Evolutionary conservation across 2,329 filamentous ascomycete species (phyloP).

Genomic region (Thielaviopsis ethacetica): DNA sequence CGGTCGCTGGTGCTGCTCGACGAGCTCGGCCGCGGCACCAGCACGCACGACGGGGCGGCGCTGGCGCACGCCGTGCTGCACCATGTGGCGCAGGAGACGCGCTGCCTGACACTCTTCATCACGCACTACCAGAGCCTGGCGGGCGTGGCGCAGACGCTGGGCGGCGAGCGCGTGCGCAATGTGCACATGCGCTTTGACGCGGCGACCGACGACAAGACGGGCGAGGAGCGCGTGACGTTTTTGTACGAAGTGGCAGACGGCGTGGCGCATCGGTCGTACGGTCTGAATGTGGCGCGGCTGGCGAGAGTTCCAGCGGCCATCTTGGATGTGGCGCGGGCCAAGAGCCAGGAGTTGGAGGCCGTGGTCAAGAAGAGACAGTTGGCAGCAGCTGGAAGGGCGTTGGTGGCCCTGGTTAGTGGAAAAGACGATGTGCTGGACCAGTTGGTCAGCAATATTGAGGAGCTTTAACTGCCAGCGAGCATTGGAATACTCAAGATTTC

Average conservation of each 20-base stretch:
- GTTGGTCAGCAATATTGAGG: conserved; percentile 39
- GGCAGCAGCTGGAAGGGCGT: conserved; percentile 3
- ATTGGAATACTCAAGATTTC: not conserved
- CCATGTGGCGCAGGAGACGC: conserved; percentile 58
- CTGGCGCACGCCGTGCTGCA: conserved; percentile 87
- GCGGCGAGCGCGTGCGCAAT: conserved; percentile 50
- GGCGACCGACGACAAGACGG: conserved; percentile 24
- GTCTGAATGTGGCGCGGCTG: conserved; percentile 77
- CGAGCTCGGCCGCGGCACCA: conserved; percentile 84
- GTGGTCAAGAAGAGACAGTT: conserved; percentile 49
- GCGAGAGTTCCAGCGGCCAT: conserved; percentile 65
- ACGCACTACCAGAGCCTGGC: conserved; percentile 90
- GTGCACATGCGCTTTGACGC: conserved; percentile 83
- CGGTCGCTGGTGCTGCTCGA: conserved; percentile 81
- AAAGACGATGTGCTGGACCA: conserved; percentile 31
- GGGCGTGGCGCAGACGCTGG: conserved; percentile 51
- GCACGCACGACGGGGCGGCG: conserved; percentile 88
- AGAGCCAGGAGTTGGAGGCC: conserved; percentile 67
- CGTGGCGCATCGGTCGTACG: conserved; percentile 85
- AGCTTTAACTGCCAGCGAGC: conserved; percentile 26
- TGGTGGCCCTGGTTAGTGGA: conserved; percentile 25
- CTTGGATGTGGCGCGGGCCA: conserved; percentile 61
- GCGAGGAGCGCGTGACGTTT: conserved; percentile 74
- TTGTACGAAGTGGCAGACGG: conserved; percentile 85
- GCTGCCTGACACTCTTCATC: conserved; percentile 81